Conservation (phyloP, 345 rosid genomes). For the Citrus mangshanensis region DNA sequence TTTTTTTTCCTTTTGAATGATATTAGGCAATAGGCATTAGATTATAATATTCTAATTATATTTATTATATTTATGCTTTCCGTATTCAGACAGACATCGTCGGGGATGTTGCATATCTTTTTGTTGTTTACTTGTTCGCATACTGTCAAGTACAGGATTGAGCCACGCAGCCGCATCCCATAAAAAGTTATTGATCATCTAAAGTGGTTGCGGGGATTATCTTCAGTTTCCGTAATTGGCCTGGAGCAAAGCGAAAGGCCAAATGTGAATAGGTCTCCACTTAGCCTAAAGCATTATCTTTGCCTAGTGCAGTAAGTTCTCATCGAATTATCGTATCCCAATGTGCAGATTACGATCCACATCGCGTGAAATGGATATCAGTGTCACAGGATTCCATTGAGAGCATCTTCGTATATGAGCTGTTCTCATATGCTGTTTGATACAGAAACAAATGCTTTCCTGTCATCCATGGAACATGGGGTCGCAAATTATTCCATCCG, state of each 20-base stretch:
- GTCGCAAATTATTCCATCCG: no score
- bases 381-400: background rate
- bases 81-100: background rate
- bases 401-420: background rate
- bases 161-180: background rate
- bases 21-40: no score
- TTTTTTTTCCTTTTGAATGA: no score
- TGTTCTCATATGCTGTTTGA: background rate
- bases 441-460: no score
- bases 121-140: no score
- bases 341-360: no score
- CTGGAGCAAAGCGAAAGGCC: conserved; percentile 18
- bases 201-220: background rate
- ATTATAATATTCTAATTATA: no score
- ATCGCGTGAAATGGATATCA: background rate
- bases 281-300: no score
- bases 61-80: background rate
- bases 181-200: no score
- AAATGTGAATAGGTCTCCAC: background rate
- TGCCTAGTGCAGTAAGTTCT: no score
- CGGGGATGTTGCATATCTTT: background rate
- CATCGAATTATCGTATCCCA: no score
- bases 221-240: background rate
- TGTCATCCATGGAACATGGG: no score
- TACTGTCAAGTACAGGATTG: background rate